phyloP scores from a whole-genome alignment of 495 filamentous ascomycete species.

The Aspergillus nanangensis region DNA sequence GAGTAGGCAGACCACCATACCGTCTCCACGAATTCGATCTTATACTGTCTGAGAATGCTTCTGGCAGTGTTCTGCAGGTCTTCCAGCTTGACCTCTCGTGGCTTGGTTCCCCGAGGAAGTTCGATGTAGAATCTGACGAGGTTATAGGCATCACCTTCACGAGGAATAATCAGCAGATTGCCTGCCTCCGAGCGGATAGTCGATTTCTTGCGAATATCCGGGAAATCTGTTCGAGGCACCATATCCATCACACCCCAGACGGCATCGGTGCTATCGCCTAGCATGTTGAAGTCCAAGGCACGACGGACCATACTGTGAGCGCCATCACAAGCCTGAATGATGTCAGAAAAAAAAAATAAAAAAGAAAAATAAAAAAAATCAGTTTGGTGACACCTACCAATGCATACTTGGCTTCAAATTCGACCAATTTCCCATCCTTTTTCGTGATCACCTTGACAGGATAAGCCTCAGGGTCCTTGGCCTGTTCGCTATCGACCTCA shows the following conservation, averaged over 20 bases:
- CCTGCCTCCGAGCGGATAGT: conserved; percentile 59
- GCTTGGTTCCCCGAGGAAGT: conserved; percentile 47
- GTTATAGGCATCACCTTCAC: conserved; percentile 58
- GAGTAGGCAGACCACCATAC: conserved; percentile 59
- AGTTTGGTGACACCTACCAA: conserved; percentile 48
- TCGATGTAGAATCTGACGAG: conserved; percentile 72
- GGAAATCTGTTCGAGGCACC: conserved; percentile 70
- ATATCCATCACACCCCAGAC: conserved; percentile 86
- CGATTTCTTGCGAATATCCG: conserved; percentile 71
- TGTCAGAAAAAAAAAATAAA: neutral
- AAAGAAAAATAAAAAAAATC: neutral
- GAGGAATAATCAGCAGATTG: conserved; percentile 66
- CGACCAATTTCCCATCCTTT: conserved; percentile 46
- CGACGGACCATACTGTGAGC: conserved; percentile 67
- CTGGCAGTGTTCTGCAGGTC: conserved; percentile 55
- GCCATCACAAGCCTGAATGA: conserved; percentile 71
- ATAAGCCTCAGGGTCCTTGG: no score
- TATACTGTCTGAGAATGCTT: conserved; percentile 54
- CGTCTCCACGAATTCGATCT: conserved; percentile 45
- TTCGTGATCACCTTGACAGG: conserved; percentile 49
- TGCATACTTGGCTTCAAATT: conserved; percentile 62
- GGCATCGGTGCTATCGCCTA: conserved; percentile 69
- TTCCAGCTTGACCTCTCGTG: conserved; percentile 38
- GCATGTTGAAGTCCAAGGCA: conserved; percentile 63
- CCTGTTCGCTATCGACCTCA: conserved; percentile 45